Evolutionary conservation across 1,284 basidiomycete species (phyloP), one percentile per base, ranked within the genome.

Genomic region (Leucoagaricus sp.): DNA sequence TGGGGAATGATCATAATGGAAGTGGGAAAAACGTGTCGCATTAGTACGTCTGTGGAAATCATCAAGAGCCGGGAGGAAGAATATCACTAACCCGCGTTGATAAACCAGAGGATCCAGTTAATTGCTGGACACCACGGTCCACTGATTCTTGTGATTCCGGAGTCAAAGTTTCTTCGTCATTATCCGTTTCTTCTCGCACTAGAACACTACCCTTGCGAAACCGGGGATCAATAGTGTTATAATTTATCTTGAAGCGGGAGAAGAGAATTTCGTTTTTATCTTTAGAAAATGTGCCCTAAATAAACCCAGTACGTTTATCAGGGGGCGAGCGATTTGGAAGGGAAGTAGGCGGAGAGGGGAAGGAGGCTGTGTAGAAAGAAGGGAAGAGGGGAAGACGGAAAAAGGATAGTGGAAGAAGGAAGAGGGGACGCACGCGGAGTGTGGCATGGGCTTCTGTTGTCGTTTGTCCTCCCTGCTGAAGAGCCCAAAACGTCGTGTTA

Each of bases 401-500:
- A 13, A 21, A 40, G 19, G 40, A 12, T 12, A 23, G 47, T 3
- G 28, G 12, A 31, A 44, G 34, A 60, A 42, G 25, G 29, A 25
- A 55, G 31, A 15, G 10, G 9, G 17, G n/a, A 57, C 69, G 48
- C 57, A 91, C 93, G 66, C 80, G 80, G 4, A 96, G 78, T 1
- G 83, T 83, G 31, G 86, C 84, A 67, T 98, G 93, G 0, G 96
- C 96, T 62, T 97, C 84, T 3, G 85, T 80, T 1, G 90, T 87
- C 0, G 85, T 88, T 67, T 89, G 75, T 0, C 87, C 89, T 7
- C 87, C 91, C 64, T 89, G 79, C 41, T 91, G 85, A 0, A 99
- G 80, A 0, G 95, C 91, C 97, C 96, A 99, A 70, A 98, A 99
- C 0, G 80, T 79, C 0, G 97, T 98, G 67, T 99, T 99, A 77